phyloP scores from a whole-genome alignment of 148 eudicot species.

The Cornus kousa region DNA sequence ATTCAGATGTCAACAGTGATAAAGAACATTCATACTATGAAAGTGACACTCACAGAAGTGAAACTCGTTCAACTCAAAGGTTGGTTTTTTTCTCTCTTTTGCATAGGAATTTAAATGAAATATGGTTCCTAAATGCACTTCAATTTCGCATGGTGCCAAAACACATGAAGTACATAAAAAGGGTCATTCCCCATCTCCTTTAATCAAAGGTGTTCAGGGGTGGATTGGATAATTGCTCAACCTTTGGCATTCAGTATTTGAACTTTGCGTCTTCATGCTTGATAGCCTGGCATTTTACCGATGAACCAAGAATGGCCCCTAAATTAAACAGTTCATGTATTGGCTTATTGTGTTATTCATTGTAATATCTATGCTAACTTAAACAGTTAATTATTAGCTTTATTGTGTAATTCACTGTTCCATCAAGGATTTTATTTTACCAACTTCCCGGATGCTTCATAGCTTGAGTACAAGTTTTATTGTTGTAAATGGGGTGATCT shows the following conservation, averaged over 20 bases:
- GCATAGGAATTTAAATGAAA: background rate
- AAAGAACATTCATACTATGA: constrained; percentile 37
- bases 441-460: background rate
- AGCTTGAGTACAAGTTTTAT: background rate
- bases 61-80: constrained; percentile 52
- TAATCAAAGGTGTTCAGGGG: too few relatives aligned
- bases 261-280: too few relatives aligned
- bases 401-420: background rate
- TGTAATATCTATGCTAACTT: background rate
- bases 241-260: too few relatives aligned
- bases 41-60: constrained; percentile 37
- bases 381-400: background rate
- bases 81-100: constrained; percentile 23
- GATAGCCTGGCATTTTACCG: too few relatives aligned
- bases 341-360: background rate
- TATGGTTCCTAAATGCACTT: constrained; percentile 1
- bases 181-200: too few relatives aligned
- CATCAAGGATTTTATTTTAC: background rate
- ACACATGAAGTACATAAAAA: too few relatives aligned
- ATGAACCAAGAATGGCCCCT: too few relatives aligned
- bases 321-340: background rate
- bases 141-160: background rate
- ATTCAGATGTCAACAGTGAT: constrained; percentile 31
- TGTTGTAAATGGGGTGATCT: background rate
- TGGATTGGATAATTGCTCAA: too few relatives aligned